Conservation (phyloP, 202 grass and related monocot species). For the Setaria viridis region DNA sequence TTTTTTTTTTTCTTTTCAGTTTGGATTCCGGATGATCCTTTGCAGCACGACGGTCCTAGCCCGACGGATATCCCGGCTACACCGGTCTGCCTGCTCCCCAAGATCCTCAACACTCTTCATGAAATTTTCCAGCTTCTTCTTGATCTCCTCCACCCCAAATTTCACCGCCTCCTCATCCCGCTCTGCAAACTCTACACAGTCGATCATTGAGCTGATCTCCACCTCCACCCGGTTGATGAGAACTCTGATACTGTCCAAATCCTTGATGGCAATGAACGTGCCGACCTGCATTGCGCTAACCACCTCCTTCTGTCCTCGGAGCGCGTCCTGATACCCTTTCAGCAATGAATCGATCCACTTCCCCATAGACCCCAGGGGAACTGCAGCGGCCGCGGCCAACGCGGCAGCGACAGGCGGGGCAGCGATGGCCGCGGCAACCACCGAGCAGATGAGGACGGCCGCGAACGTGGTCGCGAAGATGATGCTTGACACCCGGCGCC, state of each 20-base stretch:
- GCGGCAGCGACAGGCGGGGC: conserved; percentile 69
- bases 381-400: conserved; percentile 67
- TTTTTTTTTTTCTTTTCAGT: conserved; percentile 45
- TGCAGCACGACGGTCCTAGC: conserved; percentile 93
- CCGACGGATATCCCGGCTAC: conserved; percentile 90
- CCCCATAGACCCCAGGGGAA: conserved; percentile 89
- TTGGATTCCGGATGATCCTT: conserved; percentile 83
- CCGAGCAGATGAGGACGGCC: conserved; percentile 84
- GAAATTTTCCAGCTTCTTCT: conserved; percentile 81
- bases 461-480: conserved; percentile 85
- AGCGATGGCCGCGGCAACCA: conserved; percentile 74
- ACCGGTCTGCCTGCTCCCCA: conserved; percentile 78
- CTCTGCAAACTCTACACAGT: conserved; percentile 67
- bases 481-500: conserved; percentile 83
- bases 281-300: conserved; percentile 88
- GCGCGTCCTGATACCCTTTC: conserved; percentile 81
- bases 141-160: conserved; percentile 85
- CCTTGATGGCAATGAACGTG: conserved; percentile 86
- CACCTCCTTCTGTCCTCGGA: conserved; percentile 81
- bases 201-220: conserved; percentile 63
- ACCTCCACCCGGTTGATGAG: conserved; percentile 73
- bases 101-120: conserved; percentile 94
- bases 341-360: conserved; percentile 92
- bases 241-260: conserved; percentile 81
- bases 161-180: conserved; percentile 68